Base-by-base conservation (phyloP, 225 moss, liverwort and hornwort species). In the Sphagnum contortum region DNA sequence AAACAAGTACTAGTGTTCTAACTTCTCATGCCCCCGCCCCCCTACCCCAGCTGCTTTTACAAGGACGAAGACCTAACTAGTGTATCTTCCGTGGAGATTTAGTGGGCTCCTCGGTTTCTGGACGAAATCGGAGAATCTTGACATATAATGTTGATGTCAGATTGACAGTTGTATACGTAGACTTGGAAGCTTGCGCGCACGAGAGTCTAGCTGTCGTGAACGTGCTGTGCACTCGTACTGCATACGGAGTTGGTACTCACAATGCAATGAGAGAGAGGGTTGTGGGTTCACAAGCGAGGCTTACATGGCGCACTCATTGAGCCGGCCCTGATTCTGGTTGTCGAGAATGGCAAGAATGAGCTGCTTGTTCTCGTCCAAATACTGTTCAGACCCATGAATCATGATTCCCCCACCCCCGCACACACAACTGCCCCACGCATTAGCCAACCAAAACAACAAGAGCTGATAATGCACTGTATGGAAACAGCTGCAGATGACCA, bases 331-430 rank as follows among this genome's bases (percentile, higher is more conserved):
- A 44, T 80, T 83, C 57, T 83, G 83, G 6, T 83, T 83, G 70
- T 83, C 83, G 44, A 83, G 83, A 60, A 83, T 83, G 57, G 83
- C 83, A 48, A 83, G 83, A 67, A 83, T 83, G 61, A 83, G 68
- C 77, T 83, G 83, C 70, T 83, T 83, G 67, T 83, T 83, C 77
- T 83, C 83, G 69, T 83, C 83, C 83, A 83, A 66, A 57, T 83
- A 83, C 83, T 83, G 70, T 64, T 50, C 44, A 58, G 8, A 58
- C 14, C 13, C 58, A 58, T 58, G 58, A 58, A 13, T 6, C 12
- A 13, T 58, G 6, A 58, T 58, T 6, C 44, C 58, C 58, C 44
- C 14, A 58, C 13, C 6, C 44, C 44, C 12, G 12, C 44, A 13
- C 12, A 13, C 29, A 29, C 29, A 29, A 29, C 29, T 29, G 29